Base-by-base conservation (phyloP, 108 stramenopile genomes). In the Nitzschia inconspicua region DNA sequence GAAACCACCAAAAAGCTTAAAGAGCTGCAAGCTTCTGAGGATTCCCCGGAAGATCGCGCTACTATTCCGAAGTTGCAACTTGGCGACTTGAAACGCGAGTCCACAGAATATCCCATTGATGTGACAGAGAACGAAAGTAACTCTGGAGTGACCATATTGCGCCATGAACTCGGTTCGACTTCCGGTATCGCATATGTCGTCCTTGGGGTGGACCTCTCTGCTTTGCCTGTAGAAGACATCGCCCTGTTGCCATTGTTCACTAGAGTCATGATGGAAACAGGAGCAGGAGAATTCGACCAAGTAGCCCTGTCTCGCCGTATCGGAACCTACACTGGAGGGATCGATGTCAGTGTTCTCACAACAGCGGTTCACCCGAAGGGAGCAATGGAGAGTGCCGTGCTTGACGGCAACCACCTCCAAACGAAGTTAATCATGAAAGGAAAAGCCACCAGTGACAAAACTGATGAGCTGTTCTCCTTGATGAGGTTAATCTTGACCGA, bases 181-280 rank as follows among this genome's bases (percentile, higher is more conserved):
- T 87, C 85, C 7, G 97, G 97, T 39, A 95, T 98, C 69, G 85
- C 93, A 0, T 98, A 98, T 73, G 86, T 83, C 9, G 47, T 44
- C 4, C 58, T 70, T 70, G 91, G 74, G 4, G 69, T 98, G 19
- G 96, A 97, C 65, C 53, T 95, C 6, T 91, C 91, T 24, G 67
- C 57, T 20, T 36, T 98, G 14, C 49, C 79, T 18, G 57, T 93
- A 3, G 93, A 94, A 25, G 97, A 98, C 60, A 63, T 87, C 25
- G 75, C 95, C 13, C 75, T 96, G 53, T 77, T 98, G 30, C 90
- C 94, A 22, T 61, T 98, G 22, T 92, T 97, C 60, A 80, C 93
- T 23, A 64, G 86, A 10, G 73, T 95, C 41, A 79, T 96, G 78
- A 87, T 76, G 77, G 95, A 97, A 70, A 89, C 92, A 28, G 97